phyloP scores from a whole-genome alignment of 164 flowering plant species.

The Berberis thunbergii region DNA sequence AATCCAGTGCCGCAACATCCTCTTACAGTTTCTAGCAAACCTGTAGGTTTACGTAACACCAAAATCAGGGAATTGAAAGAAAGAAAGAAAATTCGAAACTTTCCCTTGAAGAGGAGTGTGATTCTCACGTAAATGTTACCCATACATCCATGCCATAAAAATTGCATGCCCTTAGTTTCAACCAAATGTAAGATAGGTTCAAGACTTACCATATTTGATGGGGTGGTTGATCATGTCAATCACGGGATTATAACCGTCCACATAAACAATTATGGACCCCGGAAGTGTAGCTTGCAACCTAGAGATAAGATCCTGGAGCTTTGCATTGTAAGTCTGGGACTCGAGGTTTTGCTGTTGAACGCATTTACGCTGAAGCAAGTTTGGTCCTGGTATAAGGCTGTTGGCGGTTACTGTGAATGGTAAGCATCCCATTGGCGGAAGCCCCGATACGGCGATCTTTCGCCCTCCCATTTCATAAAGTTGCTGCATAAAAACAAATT shows the following conservation, averaged over 20 bases:
- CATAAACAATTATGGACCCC: constrained; percentile 18
- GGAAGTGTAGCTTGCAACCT: constrained; percentile 11
- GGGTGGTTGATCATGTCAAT: constrained; percentile 29
- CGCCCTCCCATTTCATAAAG: constrained; percentile 24
- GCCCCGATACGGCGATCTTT: constrained; percentile 19
- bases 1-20: constrained; percentile 33
- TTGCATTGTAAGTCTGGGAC: constrained; percentile 20
- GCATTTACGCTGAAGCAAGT: constrained; percentile 13
- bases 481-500: constrained; percentile 9
- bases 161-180: no score
- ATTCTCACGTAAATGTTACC: no score
- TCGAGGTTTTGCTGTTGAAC: constrained; percentile 17
- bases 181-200: no score
- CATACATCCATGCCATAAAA: no score
- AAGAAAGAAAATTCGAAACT: no score
- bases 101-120: no score
- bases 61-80: no score
- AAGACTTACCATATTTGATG: constrained; percentile 13
- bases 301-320: constrained; percentile 15
- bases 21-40: constrained; percentile 1
- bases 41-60: no score
- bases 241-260: constrained; percentile 16
- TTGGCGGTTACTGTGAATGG: constrained; percentile 21
- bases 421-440: constrained; percentile 35
- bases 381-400: constrained; percentile 4